Base-by-base conservation (phyloP, 345 rosid species). In the Sonneratia alba region DNA sequence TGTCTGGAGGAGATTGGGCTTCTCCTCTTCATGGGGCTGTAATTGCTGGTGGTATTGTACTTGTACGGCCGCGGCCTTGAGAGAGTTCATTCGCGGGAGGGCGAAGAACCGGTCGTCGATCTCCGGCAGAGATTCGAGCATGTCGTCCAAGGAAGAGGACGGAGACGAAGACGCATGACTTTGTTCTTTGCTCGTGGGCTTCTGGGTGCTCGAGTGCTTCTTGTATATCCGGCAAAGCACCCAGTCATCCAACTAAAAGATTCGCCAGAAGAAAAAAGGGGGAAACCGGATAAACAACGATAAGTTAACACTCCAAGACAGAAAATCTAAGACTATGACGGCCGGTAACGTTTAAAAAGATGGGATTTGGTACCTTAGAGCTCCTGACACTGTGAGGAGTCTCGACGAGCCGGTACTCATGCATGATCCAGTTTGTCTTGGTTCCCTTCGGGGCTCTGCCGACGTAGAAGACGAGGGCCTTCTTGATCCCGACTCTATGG, bases 391-490 rank as follows among this genome's bases (percentile, higher is more conserved):
- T 85, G 27, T 89, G 85, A 66, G 85, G 72, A 36, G 79, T 51
- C 27, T 87, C 96, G n/a, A 88, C 4, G 67, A 95, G 88, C 64
- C 99, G 92, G 73, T 90, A 95, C 74, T 95, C 99, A 64, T 95
- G 99, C 99, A 95, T 92, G 71, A 95, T 95, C 99, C 99, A 95
- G 84, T 92, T 95, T 14, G 99, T 95, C 80, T 95, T 95, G 65
- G 87, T 87, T 18, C 99, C 99, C 81, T 88, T 95, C 0, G 97
- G 97, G 4, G 99, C 93, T 73, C 89, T 95, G 0, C 99, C 99
- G n/a, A 90, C 36, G 70, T 95, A 95, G 70, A 95, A 95, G 11
- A 92, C 97, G 21, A 92, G 83, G 72, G 97, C 92, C 80, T 95
- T 95, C 84, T 95, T 95, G 65, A 94, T 90, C 11, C 99, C 99